Evolutionary conservation across 2,329 filamentous ascomycete genomes (phyloP).

Genomic region (Fusarium ramigenum): DNA sequence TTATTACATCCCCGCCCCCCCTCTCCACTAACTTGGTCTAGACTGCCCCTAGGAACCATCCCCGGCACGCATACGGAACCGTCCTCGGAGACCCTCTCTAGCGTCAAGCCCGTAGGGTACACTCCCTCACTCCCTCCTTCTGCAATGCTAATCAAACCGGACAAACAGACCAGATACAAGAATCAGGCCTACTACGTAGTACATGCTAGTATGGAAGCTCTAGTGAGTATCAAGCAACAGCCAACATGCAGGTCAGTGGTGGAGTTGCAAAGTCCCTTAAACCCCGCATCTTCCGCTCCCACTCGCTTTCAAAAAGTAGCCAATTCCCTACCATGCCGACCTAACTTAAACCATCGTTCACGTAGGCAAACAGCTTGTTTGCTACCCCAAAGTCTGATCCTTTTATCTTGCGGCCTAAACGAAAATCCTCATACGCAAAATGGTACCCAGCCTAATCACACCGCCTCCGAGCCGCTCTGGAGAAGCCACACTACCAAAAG

Average conservation of each 20-base stretch:
- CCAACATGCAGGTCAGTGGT: not conserved
- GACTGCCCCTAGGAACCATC: conserved; percentile 4
- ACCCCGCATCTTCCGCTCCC: not conserved
- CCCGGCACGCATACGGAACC: not conserved
- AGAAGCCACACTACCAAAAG: not conserved
- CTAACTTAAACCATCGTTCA: not conserved
- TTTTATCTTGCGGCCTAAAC: not conserved
- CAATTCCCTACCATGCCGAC: not conserved
- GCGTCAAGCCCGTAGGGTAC: not conserved
- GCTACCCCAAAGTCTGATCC: not conserved
- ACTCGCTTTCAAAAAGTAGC: not conserved
- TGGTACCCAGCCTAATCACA: conserved; percentile 20
- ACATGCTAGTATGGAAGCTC: not conserved
- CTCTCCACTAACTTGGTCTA: not conserved
- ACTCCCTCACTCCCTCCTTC: not conserved
- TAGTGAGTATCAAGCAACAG: not conserved
- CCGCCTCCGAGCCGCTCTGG: conserved; percentile 20
- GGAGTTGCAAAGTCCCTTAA: not conserved
- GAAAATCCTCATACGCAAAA: not conserved
- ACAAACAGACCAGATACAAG: not conserved
- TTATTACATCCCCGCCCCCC: not conserved
- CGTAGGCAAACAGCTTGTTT: not conserved
- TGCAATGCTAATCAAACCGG: not conserved
- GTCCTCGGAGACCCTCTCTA: not conserved
- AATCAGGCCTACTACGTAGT: not conserved